Base-by-base conservation (phyloP, 345 rosid species). In the Zanthoxylum bungeanum region DNA sequence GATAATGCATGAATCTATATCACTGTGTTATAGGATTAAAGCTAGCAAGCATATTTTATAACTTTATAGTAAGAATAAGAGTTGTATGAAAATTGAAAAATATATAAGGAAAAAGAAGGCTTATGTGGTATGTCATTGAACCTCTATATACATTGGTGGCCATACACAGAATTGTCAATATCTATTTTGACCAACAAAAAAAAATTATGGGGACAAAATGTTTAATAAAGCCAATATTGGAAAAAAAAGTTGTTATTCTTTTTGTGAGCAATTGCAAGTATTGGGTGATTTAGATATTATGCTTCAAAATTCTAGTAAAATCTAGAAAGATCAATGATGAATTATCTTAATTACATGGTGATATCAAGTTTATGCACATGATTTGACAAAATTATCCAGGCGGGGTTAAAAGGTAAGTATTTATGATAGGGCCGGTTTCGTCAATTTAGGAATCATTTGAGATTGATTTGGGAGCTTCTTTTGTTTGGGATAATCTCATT, bases 1-100 rank as follows among this genome's bases (percentile, higher is more conserved):
- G 49, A 44, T 44, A 3, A 44, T 5, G 17, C 30, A 36, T 68
- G 77, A 74, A 68, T 61, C 62, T 67, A 25, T 50, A 58, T 73
- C 60, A 49, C 36, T 9, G 62, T 31, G 17, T 17, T 46, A 30
- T 30, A 7, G 69, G 58, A 42, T 75, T 42, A 73, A 70, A 55
- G 69, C n/a, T 68, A 59, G 30, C 40, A 55, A 44, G 60, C 12
- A 36, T 5, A 3, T 19, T 27, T 58, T 7, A 12, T 11, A 56
- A 17, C 52, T 68, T 68, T 68, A 68, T 31, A 25, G n/a, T 7
- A 39, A 25, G 33, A 31, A 65, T 28, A 50, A 7, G 5, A 50
- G 3, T 28, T 56, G 33, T 24, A 39, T 25, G 49, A 3, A n/a
- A n/a, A n/a, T 51, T 51, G 9, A 16, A 37, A 61, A 10, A 21